phyloP scores from a whole-genome alignment of 2,329 filamentous ascomycete genomes.

The Podosphaera leucotricha region DNA sequence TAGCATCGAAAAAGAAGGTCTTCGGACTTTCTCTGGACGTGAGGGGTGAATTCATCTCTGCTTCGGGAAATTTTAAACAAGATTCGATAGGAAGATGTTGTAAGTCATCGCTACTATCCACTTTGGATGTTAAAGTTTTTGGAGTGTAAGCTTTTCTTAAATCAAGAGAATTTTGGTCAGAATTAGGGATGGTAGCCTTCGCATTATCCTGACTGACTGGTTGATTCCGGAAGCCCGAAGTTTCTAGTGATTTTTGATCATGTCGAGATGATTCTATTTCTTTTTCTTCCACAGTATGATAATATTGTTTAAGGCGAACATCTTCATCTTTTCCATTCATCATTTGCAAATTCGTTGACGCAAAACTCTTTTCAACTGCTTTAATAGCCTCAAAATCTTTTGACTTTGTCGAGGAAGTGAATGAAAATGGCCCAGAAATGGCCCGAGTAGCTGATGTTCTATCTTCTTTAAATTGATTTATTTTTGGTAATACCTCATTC shows the following conservation, averaged over 20 bases:
- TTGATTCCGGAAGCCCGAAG: neutral
- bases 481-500: constrained; percentile 2
- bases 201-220: neutral
- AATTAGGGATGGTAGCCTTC: neutral
- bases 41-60: neutral
- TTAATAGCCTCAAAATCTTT: neutral
- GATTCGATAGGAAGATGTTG: neutral
- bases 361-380: neutral
- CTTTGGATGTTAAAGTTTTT: neutral
- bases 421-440: neutral
- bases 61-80: neutral
- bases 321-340: neutral
- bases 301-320: neutral
- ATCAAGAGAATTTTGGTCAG: too few species aligned
- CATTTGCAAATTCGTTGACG: neutral
- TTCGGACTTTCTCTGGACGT: neutral
- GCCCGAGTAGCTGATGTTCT: neutral
- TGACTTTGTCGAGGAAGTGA: neutral
- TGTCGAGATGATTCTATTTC: neutral
- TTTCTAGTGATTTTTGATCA: neutral
- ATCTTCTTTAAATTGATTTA: neutral
- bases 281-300: neutral
- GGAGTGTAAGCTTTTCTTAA: too few species aligned
- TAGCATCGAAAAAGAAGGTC: neutral
- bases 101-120: neutral